Evolutionary conservation across 345 rosid genomes (phyloP), one percentile per base, ranked within the genome.

Genomic region (Eutrema heterophyllum): DNA sequence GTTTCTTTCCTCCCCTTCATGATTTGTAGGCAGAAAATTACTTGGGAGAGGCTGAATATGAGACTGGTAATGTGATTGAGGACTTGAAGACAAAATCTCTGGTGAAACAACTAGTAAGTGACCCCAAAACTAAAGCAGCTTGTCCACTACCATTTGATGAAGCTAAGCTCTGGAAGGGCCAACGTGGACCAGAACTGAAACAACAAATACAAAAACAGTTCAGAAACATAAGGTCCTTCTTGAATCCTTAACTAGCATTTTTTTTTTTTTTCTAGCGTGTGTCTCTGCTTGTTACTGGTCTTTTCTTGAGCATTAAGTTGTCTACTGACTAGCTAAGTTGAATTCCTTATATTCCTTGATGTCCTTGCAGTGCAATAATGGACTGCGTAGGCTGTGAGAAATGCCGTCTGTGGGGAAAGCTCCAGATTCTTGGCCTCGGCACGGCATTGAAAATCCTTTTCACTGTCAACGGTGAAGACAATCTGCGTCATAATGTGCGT

Each of bases 311-410:
- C 16, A 52, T 3, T 35, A 18, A 40, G 13, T 18, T 39, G 46
- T 59, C 56, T 21, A 40, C 61, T 63, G 69, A 40, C 35, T 35
- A 44, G 59, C 32, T 44, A 35, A 51, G 76, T 64, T 71, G 11
- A 24, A 30, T 3, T n/a, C 8, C 46, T 27, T 3, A 30, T 52
- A 33, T 44, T 26, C 2, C 6, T 36, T 26, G 27, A 26, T 64
- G 16, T 43, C 7, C 15, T 51, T 86, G 89, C 90, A 92, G 99
- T 81, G 90, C 96, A 3, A 56, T 92, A 71, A 95, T 95, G 98
- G 97, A 95, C 79, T 94, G 98, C 77, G 84, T 94, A 43, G 97
- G 99, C 39, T 95, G 99, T 79, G 99, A 95, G 81, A 95, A 92
- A 76, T 95, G 99, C 70, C 86, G 98, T 56, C 86, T 95, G 43